phyloP scores from a whole-genome alignment of 805 yeast genomes.

The Suhomyces xylopsoci region DNA sequence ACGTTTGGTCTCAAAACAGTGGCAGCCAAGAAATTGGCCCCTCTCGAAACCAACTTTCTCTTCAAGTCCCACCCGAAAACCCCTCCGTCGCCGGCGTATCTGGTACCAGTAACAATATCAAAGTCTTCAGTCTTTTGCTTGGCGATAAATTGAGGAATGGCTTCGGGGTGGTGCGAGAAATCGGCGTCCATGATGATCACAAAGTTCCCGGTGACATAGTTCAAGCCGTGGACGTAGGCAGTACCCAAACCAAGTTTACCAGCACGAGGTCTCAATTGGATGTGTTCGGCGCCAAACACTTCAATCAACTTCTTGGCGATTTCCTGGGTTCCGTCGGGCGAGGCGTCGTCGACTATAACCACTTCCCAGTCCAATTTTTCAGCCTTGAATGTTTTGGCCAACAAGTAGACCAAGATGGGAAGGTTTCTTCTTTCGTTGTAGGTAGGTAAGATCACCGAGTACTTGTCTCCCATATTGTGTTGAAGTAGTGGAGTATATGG shows the following conservation, averaged over 20 bases:
- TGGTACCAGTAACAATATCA: constrained; percentile 58
- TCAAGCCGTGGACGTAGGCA: constrained; percentile 75
- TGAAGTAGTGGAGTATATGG: no score
- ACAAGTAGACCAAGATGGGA: constrained; percentile 67
- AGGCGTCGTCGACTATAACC: constrained; percentile 71
- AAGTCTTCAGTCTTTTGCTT: constrained; percentile 52
- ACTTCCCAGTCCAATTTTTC: constrained; percentile 69
- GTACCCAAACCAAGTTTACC: constrained; percentile 80
- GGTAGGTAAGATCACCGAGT: constrained; percentile 74
- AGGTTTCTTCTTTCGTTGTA: constrained; percentile 64
- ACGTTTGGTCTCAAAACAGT: constrained; percentile 69
- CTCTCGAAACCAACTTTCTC: constrained; percentile 72
- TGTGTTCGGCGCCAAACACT: constrained; percentile 57
- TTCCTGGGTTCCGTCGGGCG: constrained; percentile 81
- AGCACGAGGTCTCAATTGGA: constrained; percentile 65
- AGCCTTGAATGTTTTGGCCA: constrained; percentile 63
- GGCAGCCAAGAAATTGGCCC: constrained; percentile 76
- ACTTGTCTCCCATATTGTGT: constrained; percentile 44
- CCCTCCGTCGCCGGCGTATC: constrained; percentile 80
- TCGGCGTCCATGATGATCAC: constrained; percentile 85
- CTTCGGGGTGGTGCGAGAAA: constrained; percentile 77
- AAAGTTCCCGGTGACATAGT: constrained; percentile 67
- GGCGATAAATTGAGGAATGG: constrained; percentile 70
- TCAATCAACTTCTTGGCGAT: constrained; percentile 59
- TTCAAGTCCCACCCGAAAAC: constrained; percentile 83